Conservation (phyloP, 495 filamentous ascomycete species). For the Hypoxylon subgilvum region DNA sequence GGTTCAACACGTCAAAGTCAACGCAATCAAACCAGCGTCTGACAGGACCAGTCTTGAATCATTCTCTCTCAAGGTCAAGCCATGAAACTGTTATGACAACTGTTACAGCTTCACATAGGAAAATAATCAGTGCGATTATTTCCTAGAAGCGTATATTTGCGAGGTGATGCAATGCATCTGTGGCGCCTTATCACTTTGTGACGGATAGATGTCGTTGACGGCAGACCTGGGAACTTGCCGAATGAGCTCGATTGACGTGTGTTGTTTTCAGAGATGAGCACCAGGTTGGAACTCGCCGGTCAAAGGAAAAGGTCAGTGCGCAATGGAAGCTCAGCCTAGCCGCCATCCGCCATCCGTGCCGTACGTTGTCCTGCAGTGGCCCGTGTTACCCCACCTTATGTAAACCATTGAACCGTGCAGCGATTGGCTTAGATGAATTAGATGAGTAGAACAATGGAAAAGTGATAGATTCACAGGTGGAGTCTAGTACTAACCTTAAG, state of each 20-base stretch:
- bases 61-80: slow-evolving; percentile 13
- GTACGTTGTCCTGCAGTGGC: too few relatives aligned
- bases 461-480: too few relatives aligned
- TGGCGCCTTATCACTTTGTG: slow-evolving; percentile 2
- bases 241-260: slow-evolving; percentile 35
- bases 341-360: too few relatives aligned
- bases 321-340: slow-evolving; percentile 18
- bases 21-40: slow-evolving; percentile 8
- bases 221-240: slow-evolving; percentile 20
- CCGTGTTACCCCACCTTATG: too few relatives aligned
- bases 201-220: slow-evolving; percentile 14
- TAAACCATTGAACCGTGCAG: too few relatives aligned
- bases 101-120: not conserved
- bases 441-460: too few relatives aligned
- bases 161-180: slow-evolving; percentile 7
- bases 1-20: slow-evolving; percentile 7
- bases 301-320: slow-evolving; percentile 25
- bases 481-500: too few relatives aligned
- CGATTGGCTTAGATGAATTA: too few relatives aligned
- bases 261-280: slow-evolving; percentile 34
- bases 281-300: slow-evolving; percentile 15
- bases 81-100: slow-evolving; percentile 14
- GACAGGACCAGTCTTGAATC: slow-evolving; percentile 1
- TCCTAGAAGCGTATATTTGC: not conserved
- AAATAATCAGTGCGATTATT: slow-evolving; percentile 5